Evolutionary conservation across 2,329 filamentous ascomycete species (phyloP).

Genomic region (Chaetomiaceae sp.): DNA sequence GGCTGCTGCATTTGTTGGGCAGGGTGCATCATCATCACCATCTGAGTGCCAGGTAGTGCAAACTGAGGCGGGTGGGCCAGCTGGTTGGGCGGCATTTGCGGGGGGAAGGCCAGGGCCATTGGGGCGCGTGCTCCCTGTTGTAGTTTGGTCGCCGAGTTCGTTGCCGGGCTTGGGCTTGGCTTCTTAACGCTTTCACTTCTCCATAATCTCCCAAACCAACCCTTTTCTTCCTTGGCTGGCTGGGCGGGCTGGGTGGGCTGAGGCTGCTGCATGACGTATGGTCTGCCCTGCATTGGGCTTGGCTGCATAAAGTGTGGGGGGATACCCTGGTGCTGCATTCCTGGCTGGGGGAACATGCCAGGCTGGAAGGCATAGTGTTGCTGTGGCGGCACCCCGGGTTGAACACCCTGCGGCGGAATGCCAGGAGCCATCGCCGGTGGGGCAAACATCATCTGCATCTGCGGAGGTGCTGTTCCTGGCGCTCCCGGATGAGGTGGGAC

Average conservation of each 20-base stretch:
- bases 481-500: background rate
- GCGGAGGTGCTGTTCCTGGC: constrained; percentile 6
- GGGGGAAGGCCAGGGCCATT: background rate
- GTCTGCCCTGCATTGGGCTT: background rate
- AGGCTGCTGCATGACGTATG: constrained; percentile 2
- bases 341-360: background rate
- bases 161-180: background rate
- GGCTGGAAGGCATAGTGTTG: background rate
- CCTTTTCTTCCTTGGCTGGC: constrained; percentile 13
- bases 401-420: background rate
- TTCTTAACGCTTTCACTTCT: constrained; percentile 13
- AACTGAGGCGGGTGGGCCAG: background rate
- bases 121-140: constrained; percentile 10
- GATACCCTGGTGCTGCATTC: background rate
- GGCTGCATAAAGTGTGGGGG: constrained; percentile 8
- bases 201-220: constrained; percentile 17
- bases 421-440: background rate
- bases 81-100: background rate
- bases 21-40: constrained; percentile 5
- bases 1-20: constrained; percentile 2
- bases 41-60: background rate
- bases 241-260: background rate
- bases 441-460: constrained; percentile 5
- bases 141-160: constrained; percentile 1
- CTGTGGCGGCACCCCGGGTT: background rate